phyloP scores from a whole-genome alignment of 257 asterid genomes.

The Solanum verrucosum region DNA sequence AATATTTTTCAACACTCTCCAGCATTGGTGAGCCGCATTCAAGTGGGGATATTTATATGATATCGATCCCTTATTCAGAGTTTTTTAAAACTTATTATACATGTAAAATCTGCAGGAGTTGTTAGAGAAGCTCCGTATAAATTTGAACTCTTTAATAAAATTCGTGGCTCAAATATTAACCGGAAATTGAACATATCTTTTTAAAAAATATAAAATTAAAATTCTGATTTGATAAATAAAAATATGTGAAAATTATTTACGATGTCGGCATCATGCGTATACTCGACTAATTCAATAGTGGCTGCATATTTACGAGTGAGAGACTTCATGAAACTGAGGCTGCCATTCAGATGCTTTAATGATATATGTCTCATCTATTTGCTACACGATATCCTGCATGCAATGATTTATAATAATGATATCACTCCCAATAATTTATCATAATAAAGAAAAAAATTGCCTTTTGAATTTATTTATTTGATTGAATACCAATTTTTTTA shows the following conservation, averaged over 20 bases:
- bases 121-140: not conserved
- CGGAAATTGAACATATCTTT: no score
- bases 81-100: not conserved
- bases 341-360: not conserved
- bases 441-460: no score
- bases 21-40: not conserved
- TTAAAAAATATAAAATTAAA: no score
- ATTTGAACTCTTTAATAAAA: no score
- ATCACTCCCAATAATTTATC: not conserved
- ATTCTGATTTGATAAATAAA: no score
- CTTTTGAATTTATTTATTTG: not conserved
- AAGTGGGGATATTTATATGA: not conserved
- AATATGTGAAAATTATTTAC: not conserved
- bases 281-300: not conserved
- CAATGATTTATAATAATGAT: not conserved
- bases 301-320: not conserved
- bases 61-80: not conserved
- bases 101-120: no score
- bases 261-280: not conserved
- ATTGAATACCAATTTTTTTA: no score
- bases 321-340: not conserved
- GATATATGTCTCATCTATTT: not conserved
- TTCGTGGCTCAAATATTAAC: fast-evolving
- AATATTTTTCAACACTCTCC: not conserved
- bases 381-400: not conserved